phyloP scores from a whole-genome alignment of 139 green algal species.

The Dunaliella sp. region DNA sequence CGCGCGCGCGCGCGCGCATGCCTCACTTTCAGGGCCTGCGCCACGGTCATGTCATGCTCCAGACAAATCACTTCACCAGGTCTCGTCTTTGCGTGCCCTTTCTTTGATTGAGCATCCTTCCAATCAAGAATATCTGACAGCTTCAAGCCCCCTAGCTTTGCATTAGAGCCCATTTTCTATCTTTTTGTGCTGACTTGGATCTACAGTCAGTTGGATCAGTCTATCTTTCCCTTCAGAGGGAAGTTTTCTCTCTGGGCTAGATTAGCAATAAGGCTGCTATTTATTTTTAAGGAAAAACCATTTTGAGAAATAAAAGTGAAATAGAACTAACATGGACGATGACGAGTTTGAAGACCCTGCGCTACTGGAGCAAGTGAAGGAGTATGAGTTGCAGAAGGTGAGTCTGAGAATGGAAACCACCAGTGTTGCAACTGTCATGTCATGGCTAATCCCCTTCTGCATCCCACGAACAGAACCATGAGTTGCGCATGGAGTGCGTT shows the following conservation, averaged over 20 bases:
- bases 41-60: conserved; percentile 19
- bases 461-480: conserved; percentile 22
- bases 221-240: not conserved
- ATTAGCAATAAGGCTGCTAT: not conserved
- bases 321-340: not conserved
- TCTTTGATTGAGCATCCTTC: too few relatives aligned
- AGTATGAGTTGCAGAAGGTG: not conserved
- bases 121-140: too few relatives aligned
- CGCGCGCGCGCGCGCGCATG: not conserved
- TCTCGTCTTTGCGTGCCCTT: not conserved
- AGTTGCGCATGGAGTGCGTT: conserved; percentile 56
- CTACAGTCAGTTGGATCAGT: not conserved
- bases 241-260: not conserved
- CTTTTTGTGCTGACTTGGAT: not conserved
- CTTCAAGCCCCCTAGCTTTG: too few relatives aligned
- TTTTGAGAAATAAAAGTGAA: not conserved
- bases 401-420: not conserved
- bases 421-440: not conserved
- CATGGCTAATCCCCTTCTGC: not conserved
- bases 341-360: not conserved
- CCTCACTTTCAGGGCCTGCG: conserved; percentile 12
- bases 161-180: too few relatives aligned
- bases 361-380: not conserved
- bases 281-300: not conserved
- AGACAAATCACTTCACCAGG: conserved; percentile 9